Evolutionary conservation across 2,329 filamentous ascomycete species (phyloP), one percentile per base, ranked within the genome.

Genomic region (Nigrospora oryzae): DNA sequence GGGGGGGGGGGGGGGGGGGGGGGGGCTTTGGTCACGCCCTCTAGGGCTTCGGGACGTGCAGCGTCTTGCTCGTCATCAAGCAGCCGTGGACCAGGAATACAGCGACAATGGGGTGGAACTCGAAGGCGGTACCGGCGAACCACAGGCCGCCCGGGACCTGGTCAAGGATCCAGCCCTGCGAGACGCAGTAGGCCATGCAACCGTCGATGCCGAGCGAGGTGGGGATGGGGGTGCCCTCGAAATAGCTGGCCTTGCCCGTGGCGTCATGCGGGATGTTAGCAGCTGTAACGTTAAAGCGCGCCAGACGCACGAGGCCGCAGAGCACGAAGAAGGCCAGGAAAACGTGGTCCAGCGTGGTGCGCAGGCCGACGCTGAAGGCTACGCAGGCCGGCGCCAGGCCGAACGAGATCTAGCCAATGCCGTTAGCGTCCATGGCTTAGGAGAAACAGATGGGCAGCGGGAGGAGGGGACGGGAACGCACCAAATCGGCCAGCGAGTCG

Each of bases 251-350:
- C 71, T 98, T 98, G 55, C 93, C 93, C 0, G 78, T 80, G 40
- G 82, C 84, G 63, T 98, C 93, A 68, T 97, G 96, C 50, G 93
- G 93, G 12, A 98, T 79, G 54, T 84, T 82, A 33, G 83, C 77
- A 34, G 93, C 90, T 11, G 93, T 97, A 42, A 98, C 93, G 65
- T 98, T 98, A 81, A 98, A 98, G 53, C 93, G 86, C 38, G 93
- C 93, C 11, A 98, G 81, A 41, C 93, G 84, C 3, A 90, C 95
- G 39, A 98, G 81, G 46, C 93, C 93, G 67, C 89, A 94, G 42
- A 98, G 85, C 38, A 97, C 89, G 67, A 97, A 98, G 67, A 91
- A 89, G 46, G 85, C 75, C 38, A 98, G 71, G 51, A 71, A 74
- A 44, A 95, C 56, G 58, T 94, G 90, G 68, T 98, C 93, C 59